These are phyloP conservation scores for Psilocybe cyanescens DNA, from an alignment of 768 basidiomycete species.

Conservation along the genomic window DNA sequence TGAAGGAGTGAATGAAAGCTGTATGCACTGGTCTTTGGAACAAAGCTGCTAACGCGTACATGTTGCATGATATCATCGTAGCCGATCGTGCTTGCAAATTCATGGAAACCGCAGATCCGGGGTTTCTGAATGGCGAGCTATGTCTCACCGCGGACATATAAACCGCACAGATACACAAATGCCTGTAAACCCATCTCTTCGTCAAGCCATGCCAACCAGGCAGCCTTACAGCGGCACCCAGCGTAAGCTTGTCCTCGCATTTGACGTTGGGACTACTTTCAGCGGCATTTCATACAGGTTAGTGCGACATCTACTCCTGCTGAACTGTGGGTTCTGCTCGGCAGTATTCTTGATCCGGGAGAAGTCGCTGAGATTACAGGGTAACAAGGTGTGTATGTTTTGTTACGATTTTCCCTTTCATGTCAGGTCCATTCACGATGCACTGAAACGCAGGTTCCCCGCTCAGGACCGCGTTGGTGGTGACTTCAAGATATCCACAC, in stretches of 20 bases:
- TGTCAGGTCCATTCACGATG: slow-evolving; percentile 4
- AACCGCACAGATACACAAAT: background rate
- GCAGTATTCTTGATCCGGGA: slow-evolving; percentile 30
- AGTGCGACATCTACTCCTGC: background rate
- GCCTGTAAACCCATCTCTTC: background rate
- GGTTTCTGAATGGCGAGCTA: no score
- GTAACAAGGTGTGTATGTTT: slow-evolving; percentile 24
- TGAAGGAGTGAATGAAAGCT: no score
- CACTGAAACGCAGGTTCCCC: slow-evolving; percentile 40
- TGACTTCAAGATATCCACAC: slow-evolving; percentile 51
- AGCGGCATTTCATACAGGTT: slow-evolving; percentile 27
- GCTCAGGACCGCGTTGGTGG: slow-evolving; percentile 49
- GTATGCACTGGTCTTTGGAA: no score
- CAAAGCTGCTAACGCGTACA: no score
- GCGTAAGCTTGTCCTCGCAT: slow-evolving; percentile 25
- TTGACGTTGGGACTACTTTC: slow-evolving; percentile 25
- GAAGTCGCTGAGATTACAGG: slow-evolving; percentile 27
- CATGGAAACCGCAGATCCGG: no score
- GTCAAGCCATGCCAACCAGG: slow-evolving; percentile 12
- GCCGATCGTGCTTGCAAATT: no score
- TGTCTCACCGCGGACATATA: background rate
- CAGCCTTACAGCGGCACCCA: slow-evolving; percentile 19
- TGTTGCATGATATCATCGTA: no score
- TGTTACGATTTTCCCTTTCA: background rate
- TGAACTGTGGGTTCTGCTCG: background rate